Base-by-base conservation (phyloP, 148 eudicot genomes). In the Fagopyrum esculentum region DNA sequence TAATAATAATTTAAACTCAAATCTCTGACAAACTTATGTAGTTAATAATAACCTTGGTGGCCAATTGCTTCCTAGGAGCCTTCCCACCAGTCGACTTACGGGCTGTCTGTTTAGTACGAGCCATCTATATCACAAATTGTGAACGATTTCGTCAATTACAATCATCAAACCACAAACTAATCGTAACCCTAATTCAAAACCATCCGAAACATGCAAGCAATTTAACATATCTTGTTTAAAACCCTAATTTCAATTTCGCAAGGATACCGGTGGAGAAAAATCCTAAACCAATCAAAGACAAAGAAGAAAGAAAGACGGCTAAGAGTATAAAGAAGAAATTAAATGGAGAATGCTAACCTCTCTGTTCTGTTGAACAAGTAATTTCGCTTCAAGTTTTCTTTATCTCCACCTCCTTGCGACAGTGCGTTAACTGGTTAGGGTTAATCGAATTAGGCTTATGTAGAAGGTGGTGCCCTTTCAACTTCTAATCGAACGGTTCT, bases 31-130 rank as follows among this genome's bases (percentile, higher is more conserved):
- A 51, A 51, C 55, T 35, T 35, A 16, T 51, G 55, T 51, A 11
- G 0, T 12, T 51, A 3, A 43, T 45, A 47, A 6, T 2, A 1
- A 89, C 93, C 91, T 91, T 89, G 64, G 97, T 91, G 56, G 97
- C 93, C 69, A 91, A 83, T 66, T 91, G 93, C 85, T 89, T 91
- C 91, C 97, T 87, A 0, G 97, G 97, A 15, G 97, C 97, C 90
- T 91, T 91, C 73, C 97, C 97, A 82, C 93, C 93, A 3, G 97
- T 91, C 26, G 93, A 89, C 87, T 91, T 91, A 73, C 97, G 91
- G 51, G 97, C 97, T 46, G 97, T 91, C 81, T 91, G 97, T 85
- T 91, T 91, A 40, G 96, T 91, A 91, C 96, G 96, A 22, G 96
- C 96, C 96, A 90, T 90, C 89, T 88, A 11, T 12, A 40, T 56